Evolutionary conservation across 257 asterid species (phyloP).

Genomic region (Solanum chiquidenum): DNA sequence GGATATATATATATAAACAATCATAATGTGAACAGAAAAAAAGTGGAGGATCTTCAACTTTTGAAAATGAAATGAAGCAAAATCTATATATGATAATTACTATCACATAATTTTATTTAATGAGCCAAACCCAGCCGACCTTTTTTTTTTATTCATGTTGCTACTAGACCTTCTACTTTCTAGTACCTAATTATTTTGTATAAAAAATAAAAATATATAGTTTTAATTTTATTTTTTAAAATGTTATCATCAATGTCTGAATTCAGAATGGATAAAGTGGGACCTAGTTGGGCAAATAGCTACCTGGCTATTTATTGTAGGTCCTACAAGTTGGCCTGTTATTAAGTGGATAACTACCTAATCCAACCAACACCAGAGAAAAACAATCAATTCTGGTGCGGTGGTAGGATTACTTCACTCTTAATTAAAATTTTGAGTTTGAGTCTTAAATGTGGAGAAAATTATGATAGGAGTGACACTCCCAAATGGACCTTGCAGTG

Average conservation of each 20-base stretch:
- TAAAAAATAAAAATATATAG: background rate
- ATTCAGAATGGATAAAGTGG: constrained; percentile 7
- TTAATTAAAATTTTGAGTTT: no score
- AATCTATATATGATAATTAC: background rate
- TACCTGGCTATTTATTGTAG: background rate
- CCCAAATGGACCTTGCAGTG: rapidly evolving
- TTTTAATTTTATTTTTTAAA: no score
- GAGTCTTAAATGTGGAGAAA: no score
- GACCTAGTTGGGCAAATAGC: background rate
- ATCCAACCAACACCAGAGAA: background rate
- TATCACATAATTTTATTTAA: background rate
- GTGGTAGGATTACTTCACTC: no score
- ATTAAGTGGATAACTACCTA: constrained; percentile 4
- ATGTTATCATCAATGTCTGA: background rate
- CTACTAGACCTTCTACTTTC: background rate
- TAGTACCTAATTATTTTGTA: background rate
- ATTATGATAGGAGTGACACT: no score
- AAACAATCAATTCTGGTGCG: no score
- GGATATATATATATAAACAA: background rate
- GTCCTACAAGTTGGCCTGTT: background rate
- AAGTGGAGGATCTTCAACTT: background rate
- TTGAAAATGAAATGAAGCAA: background rate
- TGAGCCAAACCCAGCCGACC: background rate
- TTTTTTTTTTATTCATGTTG: background rate
- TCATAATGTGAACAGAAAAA: background rate